Conservation (phyloP, 176 grass and related monocot species). For the Avena atlantica region DNA sequence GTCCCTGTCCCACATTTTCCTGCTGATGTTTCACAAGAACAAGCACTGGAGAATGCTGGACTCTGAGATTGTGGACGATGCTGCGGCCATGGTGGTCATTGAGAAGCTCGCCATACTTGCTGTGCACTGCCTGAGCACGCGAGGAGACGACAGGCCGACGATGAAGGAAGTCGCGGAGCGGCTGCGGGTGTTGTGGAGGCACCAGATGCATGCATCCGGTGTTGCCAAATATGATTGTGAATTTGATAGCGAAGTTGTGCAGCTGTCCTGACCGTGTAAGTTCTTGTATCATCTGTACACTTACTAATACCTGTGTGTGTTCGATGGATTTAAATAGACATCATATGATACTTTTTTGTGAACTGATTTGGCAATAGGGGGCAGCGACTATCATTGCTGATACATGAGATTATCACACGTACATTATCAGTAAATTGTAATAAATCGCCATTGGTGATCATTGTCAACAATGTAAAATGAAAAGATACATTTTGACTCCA, state of each 20-base stretch:
- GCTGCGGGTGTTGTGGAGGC: background rate
- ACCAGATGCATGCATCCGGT: background rate
- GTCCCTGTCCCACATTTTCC: background rate
- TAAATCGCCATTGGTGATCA: background rate
- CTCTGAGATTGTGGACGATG: background rate
- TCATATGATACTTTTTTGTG: background rate
- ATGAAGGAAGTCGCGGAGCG: conserved; percentile 7
- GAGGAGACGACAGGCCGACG: background rate
- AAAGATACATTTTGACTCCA: background rate
- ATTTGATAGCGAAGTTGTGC: background rate
- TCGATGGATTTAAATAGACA: background rate
- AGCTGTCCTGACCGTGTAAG: background rate
- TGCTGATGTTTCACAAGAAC: conserved; percentile 1
- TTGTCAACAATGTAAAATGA: background rate
- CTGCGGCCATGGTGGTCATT: background rate
- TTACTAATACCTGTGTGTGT: too few relatives aligned
- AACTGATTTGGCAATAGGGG: background rate
- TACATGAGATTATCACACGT: background rate
- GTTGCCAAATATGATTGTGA: background rate
- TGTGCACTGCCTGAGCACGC: background rate
- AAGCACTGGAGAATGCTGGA: conserved; percentile 7
- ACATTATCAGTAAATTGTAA: background rate
- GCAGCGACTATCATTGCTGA: background rate
- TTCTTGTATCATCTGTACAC: background rate
- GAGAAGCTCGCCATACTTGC: background rate